phyloP scores from a whole-genome alignment of 345 rosid genomes.

The Corchorus olitorius region DNA sequence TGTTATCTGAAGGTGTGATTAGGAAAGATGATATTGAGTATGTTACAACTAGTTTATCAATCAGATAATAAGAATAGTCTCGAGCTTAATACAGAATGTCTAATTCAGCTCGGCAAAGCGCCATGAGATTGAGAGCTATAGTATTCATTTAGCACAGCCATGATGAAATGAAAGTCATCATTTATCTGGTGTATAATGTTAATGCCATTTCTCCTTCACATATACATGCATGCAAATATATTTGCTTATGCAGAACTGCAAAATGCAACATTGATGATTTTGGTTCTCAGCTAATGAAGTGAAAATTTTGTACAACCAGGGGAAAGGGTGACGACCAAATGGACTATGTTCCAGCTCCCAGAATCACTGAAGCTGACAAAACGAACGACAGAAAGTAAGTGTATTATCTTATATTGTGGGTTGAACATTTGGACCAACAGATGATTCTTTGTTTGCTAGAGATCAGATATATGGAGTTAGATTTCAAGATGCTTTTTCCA shows the following conservation, averaged over 20 bases:
- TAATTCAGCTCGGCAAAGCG: neutral
- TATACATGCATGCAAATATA: neutral
- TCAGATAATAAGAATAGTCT: neutral
- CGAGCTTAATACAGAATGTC: neutral
- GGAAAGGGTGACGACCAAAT: slow-evolving; percentile 94
- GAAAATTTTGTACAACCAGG: slow-evolving; percentile 43
- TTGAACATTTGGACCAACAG: neutral
- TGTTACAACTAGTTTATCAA: neutral
- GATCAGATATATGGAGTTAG: neutral
- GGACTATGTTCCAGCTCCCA: slow-evolving; percentile 88
- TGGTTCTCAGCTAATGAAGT: slow-evolving; percentile 13
- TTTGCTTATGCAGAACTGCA: neutral
- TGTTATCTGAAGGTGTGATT: slow-evolving; percentile 2
- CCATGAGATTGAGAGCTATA: neutral
- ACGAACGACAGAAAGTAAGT: slow-evolving; percentile 80
- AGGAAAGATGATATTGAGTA: neutral
- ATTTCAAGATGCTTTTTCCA: neutral
- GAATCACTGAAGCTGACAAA: slow-evolving; percentile 91
- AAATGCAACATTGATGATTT: slow-evolving; percentile 12
- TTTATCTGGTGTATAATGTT: neutral
- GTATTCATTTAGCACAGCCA: no score
- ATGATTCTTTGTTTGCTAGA: neutral
- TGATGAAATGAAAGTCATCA: neutral
- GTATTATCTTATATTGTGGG: neutral
- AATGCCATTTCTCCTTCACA: neutral